A percentile compares a stretch with the other conserved stretches of the same genome.
phyloP scores from a whole-genome alignment of 805 yeast species.

The Middelhovenomyces tepae region DNA sequence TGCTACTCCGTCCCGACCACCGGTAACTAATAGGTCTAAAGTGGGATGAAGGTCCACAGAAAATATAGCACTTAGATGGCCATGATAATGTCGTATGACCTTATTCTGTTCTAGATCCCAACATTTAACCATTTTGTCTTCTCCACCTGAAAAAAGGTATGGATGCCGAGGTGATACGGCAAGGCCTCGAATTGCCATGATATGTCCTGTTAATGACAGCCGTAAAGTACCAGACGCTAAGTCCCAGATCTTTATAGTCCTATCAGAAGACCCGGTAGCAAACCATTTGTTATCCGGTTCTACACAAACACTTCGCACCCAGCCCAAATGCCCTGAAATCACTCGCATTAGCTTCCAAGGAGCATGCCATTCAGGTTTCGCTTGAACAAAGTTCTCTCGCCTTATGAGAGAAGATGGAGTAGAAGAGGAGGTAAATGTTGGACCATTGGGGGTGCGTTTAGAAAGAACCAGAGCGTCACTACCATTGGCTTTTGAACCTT shows the following conservation, averaged over 20 bases:
- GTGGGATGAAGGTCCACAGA: slow-evolving; percentile 82
- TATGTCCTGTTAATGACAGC: slow-evolving; percentile 80
- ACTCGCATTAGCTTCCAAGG: slow-evolving; percentile 70
- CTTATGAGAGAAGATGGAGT: slow-evolving; percentile 1
- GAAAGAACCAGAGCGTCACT: slow-evolving; percentile 1
- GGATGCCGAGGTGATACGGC: slow-evolving; percentile 71
- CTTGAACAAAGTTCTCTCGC: slow-evolving; percentile 8
- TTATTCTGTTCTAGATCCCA: slow-evolving; percentile 91
- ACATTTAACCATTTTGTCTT: slow-evolving; percentile 85
- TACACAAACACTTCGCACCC: slow-evolving; percentile 74
- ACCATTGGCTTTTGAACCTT: slow-evolving; percentile 8
- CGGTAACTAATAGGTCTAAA: slow-evolving; percentile 72
- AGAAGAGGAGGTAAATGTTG: background rate
- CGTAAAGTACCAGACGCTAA: slow-evolving; percentile 59
- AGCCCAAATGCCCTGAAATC: slow-evolving; percentile 84
- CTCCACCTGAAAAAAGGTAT: slow-evolving; percentile 84
- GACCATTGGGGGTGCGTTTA: slow-evolving; percentile 10
- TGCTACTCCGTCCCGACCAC: slow-evolving; percentile 79
- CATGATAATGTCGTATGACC: slow-evolving; percentile 81
- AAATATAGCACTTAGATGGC: slow-evolving; percentile 86
- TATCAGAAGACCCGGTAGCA: slow-evolving; percentile 84
- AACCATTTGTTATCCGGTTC: slow-evolving; percentile 90
- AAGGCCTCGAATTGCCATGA: slow-evolving; percentile 77
- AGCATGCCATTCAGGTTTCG: slow-evolving; percentile 38
- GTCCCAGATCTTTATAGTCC: slow-evolving; percentile 89